phyloP scores from a whole-genome alignment of 176 grass and related monocot species.

The Oryza brachyantha region DNA sequence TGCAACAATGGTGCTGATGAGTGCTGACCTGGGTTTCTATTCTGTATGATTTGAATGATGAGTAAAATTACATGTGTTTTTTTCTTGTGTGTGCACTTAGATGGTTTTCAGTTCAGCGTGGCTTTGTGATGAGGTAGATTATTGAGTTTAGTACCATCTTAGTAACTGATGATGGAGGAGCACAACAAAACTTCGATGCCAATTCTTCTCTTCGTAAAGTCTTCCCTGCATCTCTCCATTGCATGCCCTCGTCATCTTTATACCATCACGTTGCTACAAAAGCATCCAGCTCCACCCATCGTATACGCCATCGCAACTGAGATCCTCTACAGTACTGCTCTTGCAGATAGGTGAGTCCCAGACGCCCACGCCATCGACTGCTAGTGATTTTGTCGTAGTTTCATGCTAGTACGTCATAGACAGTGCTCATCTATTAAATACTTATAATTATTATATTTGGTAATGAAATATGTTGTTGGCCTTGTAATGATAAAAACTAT shows the following conservation, averaged over 20 bases:
- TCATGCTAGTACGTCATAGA: neutral
- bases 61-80: neutral
- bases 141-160: too few relatives aligned
- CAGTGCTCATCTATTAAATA: neutral
- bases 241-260: neutral
- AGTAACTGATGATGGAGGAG: too few relatives aligned
- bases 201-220: too few relatives aligned
- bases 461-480: neutral
- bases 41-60: neutral
- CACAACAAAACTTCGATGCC: too few relatives aligned
- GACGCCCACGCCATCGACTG: neutral
- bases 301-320: too few relatives aligned
- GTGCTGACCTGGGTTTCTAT: neutral
- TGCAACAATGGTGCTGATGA: too few relatives aligned
- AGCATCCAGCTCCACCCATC: too few relatives aligned
- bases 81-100: neutral
- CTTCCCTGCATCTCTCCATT: neutral
- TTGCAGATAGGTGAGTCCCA: too few relatives aligned
- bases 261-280: neutral
- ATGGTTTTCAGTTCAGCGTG: neutral
- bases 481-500: neutral
- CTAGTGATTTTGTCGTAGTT: neutral
- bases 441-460: neutral
- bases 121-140: too few relatives aligned
- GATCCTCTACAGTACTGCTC: too few relatives aligned